A percentile compares a stretch with the other conserved stretches of the same genome.
Conservation (phyloP, 441 rosid genomes). For the Kokia cookei region DNA sequence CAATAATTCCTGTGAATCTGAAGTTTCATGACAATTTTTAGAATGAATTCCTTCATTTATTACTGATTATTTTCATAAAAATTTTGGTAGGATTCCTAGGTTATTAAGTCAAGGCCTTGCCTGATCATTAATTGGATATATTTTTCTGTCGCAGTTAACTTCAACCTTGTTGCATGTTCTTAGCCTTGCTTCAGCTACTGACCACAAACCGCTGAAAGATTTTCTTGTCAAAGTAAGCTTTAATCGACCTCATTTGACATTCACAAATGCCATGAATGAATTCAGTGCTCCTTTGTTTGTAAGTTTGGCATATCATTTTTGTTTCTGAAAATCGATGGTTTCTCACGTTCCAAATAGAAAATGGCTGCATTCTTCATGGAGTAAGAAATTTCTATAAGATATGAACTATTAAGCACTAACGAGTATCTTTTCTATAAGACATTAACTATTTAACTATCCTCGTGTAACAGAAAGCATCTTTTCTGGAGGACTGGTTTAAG, state of each 20-base stretch:
- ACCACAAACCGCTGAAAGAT: conserved; percentile 54
- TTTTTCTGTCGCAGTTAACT: conserved; percentile 51
- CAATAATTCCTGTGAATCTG: conserved; percentile 2
- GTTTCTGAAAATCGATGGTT: neutral
- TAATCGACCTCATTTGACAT: neutral
- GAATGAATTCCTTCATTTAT: neutral
- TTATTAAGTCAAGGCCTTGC: neutral
- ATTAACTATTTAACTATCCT: neutral
- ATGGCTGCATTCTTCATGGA: neutral
- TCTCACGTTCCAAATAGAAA: neutral
- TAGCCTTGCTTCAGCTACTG: conserved; percentile 51
- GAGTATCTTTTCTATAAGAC: neutral
- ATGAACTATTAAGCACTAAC: neutral
- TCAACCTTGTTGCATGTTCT: conserved; percentile 79
- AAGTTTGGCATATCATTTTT: neutral
- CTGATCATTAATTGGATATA: neutral
- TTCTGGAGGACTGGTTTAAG: conserved; percentile 88
- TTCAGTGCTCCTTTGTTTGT: neutral
- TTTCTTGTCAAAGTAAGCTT: conserved; percentile 72
- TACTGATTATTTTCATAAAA: neutral
- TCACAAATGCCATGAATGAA: neutral
- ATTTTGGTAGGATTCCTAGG: neutral
- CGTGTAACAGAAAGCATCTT: conserved; percentile 54
- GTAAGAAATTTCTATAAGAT: neutral
- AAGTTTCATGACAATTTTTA: neutral